Base-by-base conservation (phyloP, 768 basidiomycete species). In the Boletus rubroflammeus region DNA sequence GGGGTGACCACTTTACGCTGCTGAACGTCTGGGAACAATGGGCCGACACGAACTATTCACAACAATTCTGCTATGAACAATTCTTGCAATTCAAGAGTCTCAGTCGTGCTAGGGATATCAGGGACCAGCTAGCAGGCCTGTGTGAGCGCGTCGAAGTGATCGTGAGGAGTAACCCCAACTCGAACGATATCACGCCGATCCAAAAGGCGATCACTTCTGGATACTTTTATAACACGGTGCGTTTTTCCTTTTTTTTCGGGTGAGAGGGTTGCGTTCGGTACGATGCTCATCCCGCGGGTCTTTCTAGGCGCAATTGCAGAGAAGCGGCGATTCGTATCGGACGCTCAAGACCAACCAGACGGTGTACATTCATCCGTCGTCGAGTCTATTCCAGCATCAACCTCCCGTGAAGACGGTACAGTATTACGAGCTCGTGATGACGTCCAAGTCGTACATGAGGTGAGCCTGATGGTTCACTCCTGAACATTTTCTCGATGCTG, bases 21-120 rank as follows among this genome's bases (percentile, higher is more conserved):
- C 79, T 99, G 26, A 98, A 98, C 68, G 93, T 98, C 13, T 98
- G 94, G 89, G 95, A 98, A 68, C 95, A 98, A 66, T 99, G 97
- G 97, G 90, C 90, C 19, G 97, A 99, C 58, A 92, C 95, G 23
- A 93, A 93, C 65, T 98, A 94, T 67, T 95, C 93, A 21, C 93
- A 98, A 67, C 92, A 95, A 63, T 97, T 93, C 74, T 95, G 93
- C 65, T 97, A 95, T 68, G 94, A 96, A 66, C 91, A 95, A 60
- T 98, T 91, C 74, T 72, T 97, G 46, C 95, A 96, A 67, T 94
- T 87, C 80, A 97, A 98, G 79, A 92, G 90, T 57, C 76, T 99
- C 25, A 90, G 87, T 63, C 82, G 97, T 36, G 96, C 97, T 0
- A 86, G 97, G 26, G 96, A 99, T 71, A 96, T 99, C 62, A 85